These are phyloP conservation scores for Podospora tetraspora DNA, from an alignment of 495 filamentous ascomycete species.

Conservation along the genomic window DNA sequence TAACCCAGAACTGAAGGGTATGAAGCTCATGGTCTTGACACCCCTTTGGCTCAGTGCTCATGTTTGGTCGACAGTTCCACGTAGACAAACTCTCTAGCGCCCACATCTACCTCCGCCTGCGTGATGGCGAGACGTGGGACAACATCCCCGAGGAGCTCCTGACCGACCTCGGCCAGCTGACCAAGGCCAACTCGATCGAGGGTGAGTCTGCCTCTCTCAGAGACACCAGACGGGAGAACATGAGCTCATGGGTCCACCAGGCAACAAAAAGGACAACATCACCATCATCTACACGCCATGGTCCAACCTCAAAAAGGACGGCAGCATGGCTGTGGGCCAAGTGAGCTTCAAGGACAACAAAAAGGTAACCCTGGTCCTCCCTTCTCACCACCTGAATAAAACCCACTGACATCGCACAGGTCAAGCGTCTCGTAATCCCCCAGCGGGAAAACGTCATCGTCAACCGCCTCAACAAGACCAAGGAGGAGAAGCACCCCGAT, in stretches of 20 bases:
- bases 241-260: background rate
- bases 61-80: slow-evolving; percentile 65
- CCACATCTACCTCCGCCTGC: slow-evolving; percentile 87
- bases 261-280: slow-evolving; percentile 98
- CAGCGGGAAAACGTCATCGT: slow-evolving; percentile 80
- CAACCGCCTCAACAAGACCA: slow-evolving; percentile 96
- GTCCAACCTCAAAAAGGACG: slow-evolving; percentile 93
- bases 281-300: slow-evolving; percentile 96
- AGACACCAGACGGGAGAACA: background rate
- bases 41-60: background rate
- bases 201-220: slow-evolving; percentile 27
- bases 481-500: slow-evolving; percentile 77
- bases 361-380: slow-evolving; percentile 33
- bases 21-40: background rate
- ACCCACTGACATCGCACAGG: slow-evolving; percentile 23
- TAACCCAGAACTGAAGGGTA: background rate
- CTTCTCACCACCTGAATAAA: background rate
- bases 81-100: slow-evolving; percentile 95
- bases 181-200: slow-evolving; percentile 98
- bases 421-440: slow-evolving; percentile 70
- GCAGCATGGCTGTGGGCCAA: slow-evolving; percentile 92
- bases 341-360: slow-evolving; percentile 91
- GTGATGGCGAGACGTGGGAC: slow-evolving; percentile 81
- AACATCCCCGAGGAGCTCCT: slow-evolving; percentile 68
- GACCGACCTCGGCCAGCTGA: slow-evolving; percentile 86